phyloP scores from a whole-genome alignment of 805 yeast species.

The Priceomyces haplophilus region DNA sequence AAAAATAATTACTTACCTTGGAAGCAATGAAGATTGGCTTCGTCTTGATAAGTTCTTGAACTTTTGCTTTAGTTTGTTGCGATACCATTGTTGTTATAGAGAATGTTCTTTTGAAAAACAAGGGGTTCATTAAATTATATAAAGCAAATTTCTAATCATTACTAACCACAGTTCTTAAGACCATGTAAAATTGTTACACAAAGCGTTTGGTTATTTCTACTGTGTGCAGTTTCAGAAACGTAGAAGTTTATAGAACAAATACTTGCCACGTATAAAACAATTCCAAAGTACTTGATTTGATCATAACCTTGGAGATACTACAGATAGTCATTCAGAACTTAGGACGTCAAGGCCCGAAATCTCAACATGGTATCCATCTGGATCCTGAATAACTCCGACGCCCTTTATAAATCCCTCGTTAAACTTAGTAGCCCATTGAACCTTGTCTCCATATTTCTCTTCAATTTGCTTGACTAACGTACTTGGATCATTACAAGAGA shows the following conservation, averaged over 20 bases:
- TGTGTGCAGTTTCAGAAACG: no score
- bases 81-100: slow-evolving; percentile 48
- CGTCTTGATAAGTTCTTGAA: slow-evolving; percentile 59
- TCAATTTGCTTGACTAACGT: slow-evolving; percentile 53
- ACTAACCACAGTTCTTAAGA: no score
- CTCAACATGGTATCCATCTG: slow-evolving; percentile 87
- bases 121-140: slow-evolving; percentile 1
- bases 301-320: neutral
- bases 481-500: slow-evolving; percentile 63
- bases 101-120: slow-evolving; percentile 1
- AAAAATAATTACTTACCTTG: slow-evolving; percentile 60
- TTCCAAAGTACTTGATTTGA: no score
- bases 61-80: slow-evolving; percentile 53
- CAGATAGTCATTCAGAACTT: slow-evolving; percentile 1
- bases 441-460: slow-evolving; percentile 35
- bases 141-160: neutral
- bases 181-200: no score
- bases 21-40: slow-evolving; percentile 79
- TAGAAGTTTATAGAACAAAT: no score
- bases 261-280: no score
- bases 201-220: neutral
- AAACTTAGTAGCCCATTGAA: slow-evolving; percentile 57
- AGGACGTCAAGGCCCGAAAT: slow-evolving; percentile 42
- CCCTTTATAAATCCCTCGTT: slow-evolving; percentile 54
- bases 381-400: slow-evolving; percentile 78